Evolutionary conservation across 208 protist species (phyloP).

Genomic region (Crithidia fasciculata): DNA sequence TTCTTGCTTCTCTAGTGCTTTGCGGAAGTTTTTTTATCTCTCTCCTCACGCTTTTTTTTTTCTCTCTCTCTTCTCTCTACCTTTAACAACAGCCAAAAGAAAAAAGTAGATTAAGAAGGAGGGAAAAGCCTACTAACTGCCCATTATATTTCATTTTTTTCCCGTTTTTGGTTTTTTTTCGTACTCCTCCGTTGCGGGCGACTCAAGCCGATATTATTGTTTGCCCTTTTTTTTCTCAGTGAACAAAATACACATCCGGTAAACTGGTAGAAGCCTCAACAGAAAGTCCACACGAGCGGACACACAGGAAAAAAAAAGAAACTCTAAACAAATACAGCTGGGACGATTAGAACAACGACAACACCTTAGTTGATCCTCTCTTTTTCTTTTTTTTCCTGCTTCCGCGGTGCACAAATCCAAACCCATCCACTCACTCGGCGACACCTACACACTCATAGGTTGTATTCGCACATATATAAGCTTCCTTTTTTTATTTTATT

Average conservation of each 20-base stretch:
- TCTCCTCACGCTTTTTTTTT: no score
- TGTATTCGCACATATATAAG: not conserved
- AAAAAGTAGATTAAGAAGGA: no score
- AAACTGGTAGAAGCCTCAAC: not conserved
- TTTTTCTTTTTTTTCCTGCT: not conserved
- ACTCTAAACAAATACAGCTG: no score
- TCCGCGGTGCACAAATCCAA: not conserved
- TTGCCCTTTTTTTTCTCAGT: not conserved
- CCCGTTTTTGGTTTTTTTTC: not conserved
- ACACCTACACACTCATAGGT: no score
- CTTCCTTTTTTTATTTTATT: not conserved
- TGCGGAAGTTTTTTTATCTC: no score
- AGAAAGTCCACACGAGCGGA: not conserved
- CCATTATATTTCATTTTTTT: not conserved
- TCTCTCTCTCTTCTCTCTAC: no score
- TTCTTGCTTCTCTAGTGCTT: no score
- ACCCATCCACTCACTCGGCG: not conserved
- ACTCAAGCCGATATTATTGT: not conserved
- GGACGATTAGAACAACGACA: no score
- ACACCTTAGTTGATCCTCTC: no score
- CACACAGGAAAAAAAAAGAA: conserved; percentile 1
- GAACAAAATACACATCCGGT: not conserved
- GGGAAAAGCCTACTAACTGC: no score
- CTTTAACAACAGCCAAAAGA: no score
- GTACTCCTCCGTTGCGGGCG: not conserved